Conservation (phyloP, 139 green algal species). For the Nannochloris sp. region DNA sequence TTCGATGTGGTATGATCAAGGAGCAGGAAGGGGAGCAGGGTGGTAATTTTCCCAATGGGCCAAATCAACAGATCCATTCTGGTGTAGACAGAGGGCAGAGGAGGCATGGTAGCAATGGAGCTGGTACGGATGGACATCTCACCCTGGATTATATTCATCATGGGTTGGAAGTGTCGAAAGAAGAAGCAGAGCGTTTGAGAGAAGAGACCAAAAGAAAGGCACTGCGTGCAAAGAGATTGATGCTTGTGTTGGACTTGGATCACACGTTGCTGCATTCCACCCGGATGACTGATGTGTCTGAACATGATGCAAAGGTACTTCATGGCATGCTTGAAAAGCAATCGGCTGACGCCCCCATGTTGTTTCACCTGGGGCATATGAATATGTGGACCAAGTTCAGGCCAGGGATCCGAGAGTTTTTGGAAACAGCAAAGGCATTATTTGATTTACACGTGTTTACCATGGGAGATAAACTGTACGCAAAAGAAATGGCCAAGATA, state of each 20-base stretch:
- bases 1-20: slow-evolving; percentile 50
- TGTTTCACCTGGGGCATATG: slow-evolving; percentile 63
- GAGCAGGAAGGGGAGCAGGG: slow-evolving; percentile 5
- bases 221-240: slow-evolving; percentile 35
- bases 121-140: not conserved
- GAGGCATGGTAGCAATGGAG: not conserved
- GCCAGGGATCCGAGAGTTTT: slow-evolving; percentile 59
- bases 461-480: slow-evolving; percentile 86
- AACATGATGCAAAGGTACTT: not conserved
- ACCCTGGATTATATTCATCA: slow-evolving; percentile 25
- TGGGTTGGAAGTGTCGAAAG: slow-evolving; percentile 30
- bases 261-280: slow-evolving; percentile 89
- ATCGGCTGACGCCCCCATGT: slow-evolving; percentile 9
- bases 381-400: slow-evolving; percentile 91
- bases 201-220: slow-evolving; percentile 1
- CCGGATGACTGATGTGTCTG: slow-evolving; percentile 28
- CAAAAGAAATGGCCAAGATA: slow-evolving; percentile 69
- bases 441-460: slow-evolving; percentile 95
- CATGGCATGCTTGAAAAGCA: not conserved
- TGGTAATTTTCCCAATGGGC: not conserved
- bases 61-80: too few species aligned
- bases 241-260: slow-evolving; percentile 90
- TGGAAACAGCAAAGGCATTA: slow-evolving; percentile 34
- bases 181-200: slow-evolving; percentile 39
- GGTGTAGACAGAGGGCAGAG: too few species aligned